Base-by-base conservation (phyloP, 2,329 filamentous ascomycete genomes). In the Xylariaceae sp. region DNA sequence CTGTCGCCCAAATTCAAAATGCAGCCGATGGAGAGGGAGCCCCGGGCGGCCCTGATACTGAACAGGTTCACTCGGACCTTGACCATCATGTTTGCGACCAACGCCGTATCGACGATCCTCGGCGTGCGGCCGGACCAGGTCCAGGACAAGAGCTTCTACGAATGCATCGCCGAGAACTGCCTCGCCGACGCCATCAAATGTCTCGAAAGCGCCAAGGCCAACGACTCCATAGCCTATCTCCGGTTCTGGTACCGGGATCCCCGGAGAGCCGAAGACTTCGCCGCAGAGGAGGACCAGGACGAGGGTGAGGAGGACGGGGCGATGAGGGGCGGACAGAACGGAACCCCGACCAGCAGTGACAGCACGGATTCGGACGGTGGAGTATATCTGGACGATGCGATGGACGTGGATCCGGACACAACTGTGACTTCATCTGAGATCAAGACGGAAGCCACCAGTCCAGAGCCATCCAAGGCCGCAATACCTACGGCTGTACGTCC, bases 161-260 rank as follows among this genome's bases (percentile, higher is more conserved):
- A 87, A 48, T 90, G 83, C 52, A 92, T 94, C 32, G 75, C 83
- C 37, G 77, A 84, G 46, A 81, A 78, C 40, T 92, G 84, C 46
- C 65, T 92, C 18, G 65, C 73, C 7, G 83, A 92, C 46, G 85
- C 85, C 3, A 76, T 90, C 21, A 74, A 77, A 41, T 89, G 83
- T 48, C 60, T 94, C 19, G 87, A 93, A 57, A 83, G 82, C 44
- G 86, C 87, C 15, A 94, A 94, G 55, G 81, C 82, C 18, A 93
- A 94, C 49, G 85, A 94, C 55, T 93, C 87, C 2, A 92, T 93
- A 49, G 86, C 87, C 2, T 93, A 94, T 50, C 67, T 94, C 38
- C 81, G 87, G 13, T 94, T 93, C 56, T 85, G 79, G 73, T 90
- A 83, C 50, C 73, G 83, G 33, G 81, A 92, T 52, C 85, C 85